Evolutionary conservation across 495 filamentous ascomycete species (phyloP), one percentile per base, ranked within the genome.

Genomic region (Penicillium alfredii): DNA sequence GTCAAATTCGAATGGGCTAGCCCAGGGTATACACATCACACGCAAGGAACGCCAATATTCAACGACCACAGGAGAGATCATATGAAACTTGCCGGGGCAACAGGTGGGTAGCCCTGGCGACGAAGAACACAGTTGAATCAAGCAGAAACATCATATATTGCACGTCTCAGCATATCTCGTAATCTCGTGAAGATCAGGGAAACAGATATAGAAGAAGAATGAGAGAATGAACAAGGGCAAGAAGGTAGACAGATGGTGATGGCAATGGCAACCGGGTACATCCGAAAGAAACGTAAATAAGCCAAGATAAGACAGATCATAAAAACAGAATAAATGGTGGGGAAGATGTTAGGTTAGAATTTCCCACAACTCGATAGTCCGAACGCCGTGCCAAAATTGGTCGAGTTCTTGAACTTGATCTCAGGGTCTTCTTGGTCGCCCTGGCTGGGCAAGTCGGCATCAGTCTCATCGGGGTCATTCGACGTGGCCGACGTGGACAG

Each of bases 331-430:
- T 25, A 40, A 33, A 42, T 38, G 35, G 22, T 23, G 27, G 4
- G 13, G 10, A 42, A 38, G 26, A 13, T 21, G 23, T 28, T 38
- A 27, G 20, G 15, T 28, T 43, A 49, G 26, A 49, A 28, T 35
- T 45, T 31, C 29, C 53, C 42, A 17, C 29, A 41, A 27, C 43
- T 47, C 11, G 56, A 50, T 30, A 49, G 29, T 45, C 67, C 67
- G 58, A 69, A 71, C 6, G 64, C 67, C 15, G 64, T 67, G 24
- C 78, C 78, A 61, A 82, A 82, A 53, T 82, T 82, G 30, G 60
- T 75, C n/a, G 69, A 69, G 10, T 59, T 60, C 38, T 66, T 80
- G 44, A 82, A 60, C 52, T 71, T 79, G 24, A 81, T 56, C 23
- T 73, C 71, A 14, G 78, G 65, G 9, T 77, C 74, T 32, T 68